phyloP scores from a whole-genome alignment of 2,329 filamentous ascomycete species.

The Colletotrichum sp. region DNA sequence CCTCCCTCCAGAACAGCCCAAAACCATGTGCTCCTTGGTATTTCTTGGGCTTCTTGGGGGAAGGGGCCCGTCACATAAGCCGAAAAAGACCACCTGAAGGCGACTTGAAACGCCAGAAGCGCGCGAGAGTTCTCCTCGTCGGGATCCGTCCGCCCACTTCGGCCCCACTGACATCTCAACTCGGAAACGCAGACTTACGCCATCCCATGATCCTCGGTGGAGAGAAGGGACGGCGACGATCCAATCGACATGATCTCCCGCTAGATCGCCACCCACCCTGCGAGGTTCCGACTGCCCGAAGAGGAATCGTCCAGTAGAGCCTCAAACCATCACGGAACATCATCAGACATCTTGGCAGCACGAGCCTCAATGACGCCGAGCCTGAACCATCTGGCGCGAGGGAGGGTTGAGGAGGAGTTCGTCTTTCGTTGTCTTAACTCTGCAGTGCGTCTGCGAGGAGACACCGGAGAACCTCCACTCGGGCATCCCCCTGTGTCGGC shows the following conservation, averaged over 20 bases:
- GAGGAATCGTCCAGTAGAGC: constrained; percentile 12
- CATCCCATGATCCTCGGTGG: constrained; percentile 11
- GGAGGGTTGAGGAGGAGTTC: not conserved
- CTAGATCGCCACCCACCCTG: constrained; percentile 10
- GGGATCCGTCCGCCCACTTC: constrained; percentile 11
- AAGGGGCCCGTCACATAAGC: not conserved
- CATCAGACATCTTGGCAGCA: constrained; percentile 15
- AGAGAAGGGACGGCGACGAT: constrained; percentile 3
- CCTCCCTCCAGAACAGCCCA: not conserved
- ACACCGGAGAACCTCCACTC: not conserved
- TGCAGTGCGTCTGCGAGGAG: not conserved
- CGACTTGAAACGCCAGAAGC: constrained; percentile 13
- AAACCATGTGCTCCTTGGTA: not conserved
- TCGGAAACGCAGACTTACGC: constrained; percentile 18
- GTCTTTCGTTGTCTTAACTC: not conserved
- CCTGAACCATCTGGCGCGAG: not conserved
- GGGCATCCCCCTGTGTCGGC: not conserved
- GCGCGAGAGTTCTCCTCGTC: not conserved
- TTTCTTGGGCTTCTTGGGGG: not conserved
- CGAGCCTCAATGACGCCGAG: not conserved
- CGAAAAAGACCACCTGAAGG: not conserved
- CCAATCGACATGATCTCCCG: constrained; percentile 18
- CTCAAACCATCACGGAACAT: constrained; percentile 21
- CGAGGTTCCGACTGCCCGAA: not conserved
- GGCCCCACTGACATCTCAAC: constrained; percentile 5